Percentiles rank a stretch among this genome's conserved stretches.
phyloP scores from a whole-genome alignment of 2,329 filamentous ascomycete species.

The Alternaria solani region DNA sequence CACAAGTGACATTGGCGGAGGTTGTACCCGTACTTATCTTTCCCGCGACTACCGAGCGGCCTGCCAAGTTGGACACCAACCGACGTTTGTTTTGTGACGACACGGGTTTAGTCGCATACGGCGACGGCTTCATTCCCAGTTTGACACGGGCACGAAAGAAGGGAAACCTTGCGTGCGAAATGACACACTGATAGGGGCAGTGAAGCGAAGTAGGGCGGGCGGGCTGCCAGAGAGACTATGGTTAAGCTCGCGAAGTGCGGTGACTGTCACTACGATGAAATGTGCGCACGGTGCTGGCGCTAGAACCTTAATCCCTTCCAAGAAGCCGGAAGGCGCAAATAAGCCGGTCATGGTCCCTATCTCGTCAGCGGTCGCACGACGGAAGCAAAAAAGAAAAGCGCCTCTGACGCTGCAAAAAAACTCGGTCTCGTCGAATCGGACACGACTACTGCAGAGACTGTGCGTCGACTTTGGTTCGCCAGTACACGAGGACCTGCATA shows the following conservation, averaged over 20 bases:
- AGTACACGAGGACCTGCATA: slow-evolving; percentile 1
- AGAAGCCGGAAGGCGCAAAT: slow-evolving; percentile 18
- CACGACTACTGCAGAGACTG: slow-evolving; percentile 18
- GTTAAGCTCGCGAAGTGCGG: slow-evolving; percentile 20
- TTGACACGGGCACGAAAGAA: neutral
- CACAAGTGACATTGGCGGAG: slow-evolving; percentile 29
- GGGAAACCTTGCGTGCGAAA: neutral
- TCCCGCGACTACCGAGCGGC: slow-evolving; percentile 39
- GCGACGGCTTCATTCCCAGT: neutral
- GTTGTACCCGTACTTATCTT: slow-evolving; percentile 29
- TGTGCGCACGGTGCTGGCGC: slow-evolving; percentile 24
- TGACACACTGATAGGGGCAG: neutral
- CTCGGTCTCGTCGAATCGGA: slow-evolving; percentile 28
- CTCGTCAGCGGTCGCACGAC: slow-evolving; percentile 30
- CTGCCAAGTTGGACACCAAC: slow-evolving; percentile 15
- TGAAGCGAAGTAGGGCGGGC: slow-evolving; percentile 27
- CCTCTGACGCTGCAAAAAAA: slow-evolving; percentile 22
- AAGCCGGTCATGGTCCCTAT: slow-evolving; percentile 4
- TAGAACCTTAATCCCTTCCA: slow-evolving; percentile 24
- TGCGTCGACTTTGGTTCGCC: slow-evolving; percentile 20
- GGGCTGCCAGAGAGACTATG: slow-evolving; percentile 22
- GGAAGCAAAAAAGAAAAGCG: slow-evolving; percentile 17
- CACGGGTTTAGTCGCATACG: neutral
- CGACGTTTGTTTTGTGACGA: slow-evolving; percentile 8
- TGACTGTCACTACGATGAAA: slow-evolving; percentile 11